These are phyloP conservation scores for Cyclotella distinguenda DNA, from an alignment of 108 stramenopile species.

Conservation along the genomic window DNA sequence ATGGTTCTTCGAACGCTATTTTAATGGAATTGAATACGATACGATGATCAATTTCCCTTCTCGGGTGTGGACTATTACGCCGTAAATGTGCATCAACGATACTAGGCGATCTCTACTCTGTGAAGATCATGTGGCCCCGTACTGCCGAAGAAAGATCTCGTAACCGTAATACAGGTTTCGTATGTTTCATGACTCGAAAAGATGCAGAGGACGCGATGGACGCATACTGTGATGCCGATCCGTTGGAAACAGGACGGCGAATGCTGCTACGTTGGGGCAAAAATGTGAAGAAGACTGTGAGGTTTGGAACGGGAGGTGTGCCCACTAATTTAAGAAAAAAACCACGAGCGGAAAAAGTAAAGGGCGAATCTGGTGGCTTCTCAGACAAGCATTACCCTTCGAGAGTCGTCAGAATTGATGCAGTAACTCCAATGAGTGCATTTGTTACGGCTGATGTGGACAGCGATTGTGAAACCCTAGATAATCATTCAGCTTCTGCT, in stretches of 20 bases:
- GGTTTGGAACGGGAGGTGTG: constrained; percentile 51
- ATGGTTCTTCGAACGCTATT: too few relatives aligned
- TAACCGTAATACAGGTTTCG: constrained; percentile 87
- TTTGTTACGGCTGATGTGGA: too few relatives aligned
- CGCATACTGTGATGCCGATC: constrained; percentile 74
- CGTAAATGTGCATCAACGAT: not conserved
- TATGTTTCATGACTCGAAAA: constrained; percentile 79
- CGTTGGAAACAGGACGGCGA: constrained; percentile 64
- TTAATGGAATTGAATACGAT: too few relatives aligned
- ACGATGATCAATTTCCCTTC: too few relatives aligned
- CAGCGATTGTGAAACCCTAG: not conserved
- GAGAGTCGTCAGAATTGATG: too few relatives aligned
- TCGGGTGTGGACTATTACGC: too few relatives aligned
- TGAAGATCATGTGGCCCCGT: constrained; percentile 96
- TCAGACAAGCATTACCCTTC: too few relatives aligned
- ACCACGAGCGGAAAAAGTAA: constrained; percentile 5
- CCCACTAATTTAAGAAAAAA: constrained; percentile 42
- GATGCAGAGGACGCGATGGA: constrained; percentile 92
- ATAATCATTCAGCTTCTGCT: not conserved
- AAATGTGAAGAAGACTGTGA: constrained; percentile 66
- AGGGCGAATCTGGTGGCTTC: not conserved
- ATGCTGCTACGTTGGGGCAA: constrained; percentile 79
- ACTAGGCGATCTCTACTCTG: constrained; percentile 74
- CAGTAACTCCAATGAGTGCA: too few relatives aligned
- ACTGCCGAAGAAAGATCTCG: constrained; percentile 81